Conservation (phyloP, 148 eudicot genomes). For the Arctostaphylos glauca region DNA sequence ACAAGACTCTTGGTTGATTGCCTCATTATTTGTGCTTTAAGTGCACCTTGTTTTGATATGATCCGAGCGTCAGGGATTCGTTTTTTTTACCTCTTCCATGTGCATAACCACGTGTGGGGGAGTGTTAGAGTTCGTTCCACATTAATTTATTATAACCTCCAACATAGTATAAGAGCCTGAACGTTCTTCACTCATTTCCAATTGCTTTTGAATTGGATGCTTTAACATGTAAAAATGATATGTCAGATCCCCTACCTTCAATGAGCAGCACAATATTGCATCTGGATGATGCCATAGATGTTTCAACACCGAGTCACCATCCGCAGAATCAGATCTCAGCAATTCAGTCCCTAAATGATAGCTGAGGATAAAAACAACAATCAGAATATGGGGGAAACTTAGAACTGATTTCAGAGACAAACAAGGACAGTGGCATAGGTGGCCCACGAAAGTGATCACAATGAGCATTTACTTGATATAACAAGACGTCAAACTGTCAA, state of each 20-base stretch:
- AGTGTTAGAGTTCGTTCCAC: no score
- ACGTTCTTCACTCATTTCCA: no score
- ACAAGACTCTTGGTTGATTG: no score
- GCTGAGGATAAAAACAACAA: conserved; percentile 34
- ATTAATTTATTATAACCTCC: no score
- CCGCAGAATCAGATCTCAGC: conserved; percentile 50
- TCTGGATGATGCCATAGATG: conserved; percentile 94
- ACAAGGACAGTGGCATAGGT: background rate
- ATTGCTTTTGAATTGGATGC: no score
- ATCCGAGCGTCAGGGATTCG: no score
- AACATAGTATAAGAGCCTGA: no score
- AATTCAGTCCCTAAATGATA: conserved; percentile 71
- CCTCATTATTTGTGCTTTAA: no score
- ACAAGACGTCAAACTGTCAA: background rate
- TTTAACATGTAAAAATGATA: background rate
- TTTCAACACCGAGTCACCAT: conserved; percentile 64
- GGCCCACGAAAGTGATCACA: background rate
- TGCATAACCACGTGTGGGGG: no score
- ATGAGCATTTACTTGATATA: background rate
- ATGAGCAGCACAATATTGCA: conserved; percentile 91
- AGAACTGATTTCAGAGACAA: background rate
- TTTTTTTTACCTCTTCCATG: no score
- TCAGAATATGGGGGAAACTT: background rate
- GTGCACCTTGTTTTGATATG: no score
- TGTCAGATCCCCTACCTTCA: conserved; percentile 53